Conservation (phyloP, 345 rosid genomes). For the Murraya paniculata region DNA sequence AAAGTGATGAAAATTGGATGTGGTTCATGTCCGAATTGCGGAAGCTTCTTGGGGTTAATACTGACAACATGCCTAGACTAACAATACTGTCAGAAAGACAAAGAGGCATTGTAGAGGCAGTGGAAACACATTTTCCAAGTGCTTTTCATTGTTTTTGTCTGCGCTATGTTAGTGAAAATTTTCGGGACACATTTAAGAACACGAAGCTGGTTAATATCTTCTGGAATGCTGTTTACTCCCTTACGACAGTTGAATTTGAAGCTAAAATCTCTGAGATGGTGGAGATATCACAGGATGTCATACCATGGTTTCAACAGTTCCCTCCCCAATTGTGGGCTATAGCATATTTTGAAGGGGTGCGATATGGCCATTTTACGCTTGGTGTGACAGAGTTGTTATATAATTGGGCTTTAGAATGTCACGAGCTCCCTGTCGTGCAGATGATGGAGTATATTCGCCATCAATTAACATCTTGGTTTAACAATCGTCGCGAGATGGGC, state of each 20-base stretch:
- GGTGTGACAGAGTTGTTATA: slow-evolving; percentile 82
- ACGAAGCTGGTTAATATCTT: slow-evolving; percentile 85
- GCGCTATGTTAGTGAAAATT: slow-evolving; percentile 81
- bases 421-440: slow-evolving; percentile 89
- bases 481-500: slow-evolving; percentile 62
- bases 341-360: slow-evolving; percentile 84
- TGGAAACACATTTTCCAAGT: slow-evolving; percentile 94
- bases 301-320: slow-evolving; percentile 70
- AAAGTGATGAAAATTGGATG: slow-evolving; percentile 91
- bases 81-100: slow-evolving; percentile 95
- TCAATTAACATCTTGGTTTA: slow-evolving; percentile 61
- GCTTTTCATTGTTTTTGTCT: slow-evolving; percentile 95
- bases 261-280: slow-evolving; percentile 78
- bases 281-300: slow-evolving; percentile 82
- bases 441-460: slow-evolving; percentile 90
- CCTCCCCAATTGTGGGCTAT: slow-evolving; percentile 94
- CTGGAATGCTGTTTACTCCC: slow-evolving; percentile 97
- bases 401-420: slow-evolving; percentile 96
- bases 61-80: slow-evolving; percentile 96
- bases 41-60: slow-evolving; percentile 90
- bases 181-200: slow-evolving; percentile 93
- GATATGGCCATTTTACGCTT: slow-evolving; percentile 84
- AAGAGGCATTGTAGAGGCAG: slow-evolving; percentile 79
- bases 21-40: slow-evolving; percentile 97
- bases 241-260: slow-evolving; percentile 80